Conservation (phyloP, 768 basidiomycete species). For the Tricholoma hemisulphureum region DNA sequence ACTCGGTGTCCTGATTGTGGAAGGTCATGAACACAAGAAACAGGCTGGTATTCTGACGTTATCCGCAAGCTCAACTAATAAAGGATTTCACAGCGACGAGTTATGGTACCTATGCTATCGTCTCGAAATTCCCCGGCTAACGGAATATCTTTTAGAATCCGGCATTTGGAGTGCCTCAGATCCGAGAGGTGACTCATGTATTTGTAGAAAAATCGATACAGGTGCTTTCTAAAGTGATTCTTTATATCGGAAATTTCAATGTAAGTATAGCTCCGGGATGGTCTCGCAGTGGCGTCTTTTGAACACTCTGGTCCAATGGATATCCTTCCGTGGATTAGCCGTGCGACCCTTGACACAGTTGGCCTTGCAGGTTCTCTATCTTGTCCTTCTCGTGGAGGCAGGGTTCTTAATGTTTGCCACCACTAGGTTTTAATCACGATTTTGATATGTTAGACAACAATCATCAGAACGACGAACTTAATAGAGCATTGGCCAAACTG, state of each 20-base stretch:
- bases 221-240: slow-evolving; percentile 27
- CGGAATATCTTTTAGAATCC: slow-evolving; percentile 46
- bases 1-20: slow-evolving; percentile 50
- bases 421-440: slow-evolving; percentile 27
- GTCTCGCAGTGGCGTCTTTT: no score
- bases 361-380: slow-evolving; percentile 61
- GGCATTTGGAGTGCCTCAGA: slow-evolving; percentile 60
- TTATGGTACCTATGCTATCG: slow-evolving; percentile 41
- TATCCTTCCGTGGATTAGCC: slow-evolving; percentile 60
- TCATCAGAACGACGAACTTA: slow-evolving; percentile 44
- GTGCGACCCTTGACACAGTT: slow-evolving; percentile 73
- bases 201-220: slow-evolving; percentile 54
- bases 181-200: slow-evolving; percentile 54
- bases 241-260: not conserved
- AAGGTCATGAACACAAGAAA: slow-evolving; percentile 45
- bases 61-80: not conserved
- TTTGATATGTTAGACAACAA: slow-evolving; percentile 24
- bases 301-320: slow-evolving; percentile 50
- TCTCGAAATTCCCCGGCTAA: not conserved
- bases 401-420: slow-evolving; percentile 31
- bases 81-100: slow-evolving; percentile 31
- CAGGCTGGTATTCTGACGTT: slow-evolving; percentile 32
- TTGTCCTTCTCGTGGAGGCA: slow-evolving; percentile 21
- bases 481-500: slow-evolving; percentile 42
- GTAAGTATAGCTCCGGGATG: slow-evolving; percentile 45